phyloP scores from a whole-genome alignment of 148 eudicot species.

The Vaccinium darrowii region DNA sequence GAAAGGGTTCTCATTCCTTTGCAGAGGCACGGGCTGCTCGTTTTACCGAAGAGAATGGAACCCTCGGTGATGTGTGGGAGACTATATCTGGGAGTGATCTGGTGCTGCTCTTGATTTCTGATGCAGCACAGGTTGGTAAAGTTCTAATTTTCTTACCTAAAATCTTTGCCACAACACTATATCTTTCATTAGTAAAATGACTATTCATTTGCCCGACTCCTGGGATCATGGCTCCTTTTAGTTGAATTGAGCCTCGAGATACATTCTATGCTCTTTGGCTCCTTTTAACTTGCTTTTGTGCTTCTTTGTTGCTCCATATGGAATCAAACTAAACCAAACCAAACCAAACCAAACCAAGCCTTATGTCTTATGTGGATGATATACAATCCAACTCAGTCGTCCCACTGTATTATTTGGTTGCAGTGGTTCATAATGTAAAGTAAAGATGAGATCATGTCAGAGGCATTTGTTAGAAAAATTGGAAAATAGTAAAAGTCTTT shows the following conservation, averaged over 20 bases:
- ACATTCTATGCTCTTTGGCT: not conserved
- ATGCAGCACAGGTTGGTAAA: constrained; percentile 80
- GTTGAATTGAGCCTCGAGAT: not conserved
- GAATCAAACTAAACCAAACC: too few relatives aligned
- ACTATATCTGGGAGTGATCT: constrained; percentile 85
- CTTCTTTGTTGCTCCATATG: not conserved
- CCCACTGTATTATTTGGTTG: not conserved
- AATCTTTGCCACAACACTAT: not conserved
- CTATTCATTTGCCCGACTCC: not conserved
- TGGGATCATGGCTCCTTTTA: not conserved
- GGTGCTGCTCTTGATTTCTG: constrained; percentile 91
- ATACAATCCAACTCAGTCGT: not conserved
- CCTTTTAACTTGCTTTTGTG: not conserved
- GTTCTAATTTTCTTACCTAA: not conserved
- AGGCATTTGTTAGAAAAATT: not conserved
- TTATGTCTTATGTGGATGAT: too few relatives aligned
- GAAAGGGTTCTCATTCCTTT: constrained; percentile 91
- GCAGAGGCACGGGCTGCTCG: constrained; percentile 94
- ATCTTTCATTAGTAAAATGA: not conserved
- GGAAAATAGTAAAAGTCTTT: not conserved
- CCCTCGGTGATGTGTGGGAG: constrained; percentile 86
- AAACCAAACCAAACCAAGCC: too few relatives aligned
- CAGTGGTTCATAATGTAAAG: not conserved
- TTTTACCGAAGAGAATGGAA: constrained; percentile 86
- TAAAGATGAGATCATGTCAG: not conserved